Evolutionary conservation across 768 basidiomycete genomes (phyloP), one percentile per base, ranked within the genome.

Genomic region (Lactarius psammicola): DNA sequence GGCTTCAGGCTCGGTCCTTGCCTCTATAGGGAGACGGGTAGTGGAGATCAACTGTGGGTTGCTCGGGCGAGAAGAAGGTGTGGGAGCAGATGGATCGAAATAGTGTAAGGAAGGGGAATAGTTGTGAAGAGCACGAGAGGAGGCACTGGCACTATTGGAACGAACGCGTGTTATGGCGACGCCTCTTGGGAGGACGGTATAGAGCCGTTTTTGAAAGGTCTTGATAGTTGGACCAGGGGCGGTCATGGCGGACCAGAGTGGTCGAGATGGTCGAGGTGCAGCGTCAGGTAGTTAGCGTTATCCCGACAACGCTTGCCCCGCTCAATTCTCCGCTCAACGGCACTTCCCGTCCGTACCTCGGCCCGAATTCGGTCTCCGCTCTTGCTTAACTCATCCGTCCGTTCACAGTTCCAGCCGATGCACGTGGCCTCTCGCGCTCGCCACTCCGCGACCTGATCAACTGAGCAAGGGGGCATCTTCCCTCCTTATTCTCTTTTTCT

Each of bases 381-480:
- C n/a, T n/a, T n/a, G n/a, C n/a, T n/a, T n/a, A n/a, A n/a, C n/a
- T n/a, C n/a, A n/a, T n/a, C n/a, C n/a, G n/a, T n/a, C n/a, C n/a
- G n/a, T n/a, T n/a, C n/a, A n/a, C n/a, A n/a, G n/a, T n/a, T n/a
- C n/a, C n/a, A n/a, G n/a, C n/a, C n/a, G n/a, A n/a, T n/a, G n/a
- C n/a, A n/a, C n/a, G n/a, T n/a, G n/a, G n/a, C n/a, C n/a, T n/a
- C n/a, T n/a, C n/a, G n/a, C n/a, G n/a, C n/a, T n/a, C n/a, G n/a
- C n/a, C n/a, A n/a, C n/a, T n/a, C n/a, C n/a, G n/a, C n/a, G n/a
- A n/a, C n/a, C n/a, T n/a, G n/a, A n/a, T n/a, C n/a, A n/a, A n/a
- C n/a, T n/a, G n/a, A 95, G 78, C 84, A 94, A 77, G 96, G 97
- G 96, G 95, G 71, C 60, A 75, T 72, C 28, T 18, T 15, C 36